A percentile compares a stretch with the other conserved stretches of the same genome.
These are phyloP conservation scores for Samsoniella hepiali DNA, from an alignment of 2,329 filamentous ascomycete genomes.

Conservation along the genomic window DNA sequence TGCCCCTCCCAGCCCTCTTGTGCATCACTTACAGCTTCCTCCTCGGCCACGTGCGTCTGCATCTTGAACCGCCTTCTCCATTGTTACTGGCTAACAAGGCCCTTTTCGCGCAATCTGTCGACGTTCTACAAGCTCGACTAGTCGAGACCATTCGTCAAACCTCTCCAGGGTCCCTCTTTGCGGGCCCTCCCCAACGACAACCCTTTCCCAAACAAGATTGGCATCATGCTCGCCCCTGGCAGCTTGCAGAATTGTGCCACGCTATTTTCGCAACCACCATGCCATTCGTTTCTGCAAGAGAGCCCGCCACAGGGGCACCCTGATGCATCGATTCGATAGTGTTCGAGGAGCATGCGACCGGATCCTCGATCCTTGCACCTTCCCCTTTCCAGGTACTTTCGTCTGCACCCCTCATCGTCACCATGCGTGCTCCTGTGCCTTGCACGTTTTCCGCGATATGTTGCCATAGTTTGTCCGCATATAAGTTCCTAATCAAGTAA, in stretches of 20 bases:
- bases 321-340: neutral
- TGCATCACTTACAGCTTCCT: constrained; percentile 12
- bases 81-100: neutral
- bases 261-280: neutral
- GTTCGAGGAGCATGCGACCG: constrained; percentile 10
- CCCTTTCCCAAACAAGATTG: constrained; percentile 4
- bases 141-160: neutral
- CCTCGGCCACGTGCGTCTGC: constrained; percentile 4
- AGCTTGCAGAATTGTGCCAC: constrained; percentile 5
- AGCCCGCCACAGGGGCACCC: neutral
- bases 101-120: neutral
- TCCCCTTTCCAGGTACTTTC: neutral
- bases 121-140: neutral
- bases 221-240: constrained; percentile 10
- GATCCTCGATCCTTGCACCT: neutral
- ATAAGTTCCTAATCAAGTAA: neutral
- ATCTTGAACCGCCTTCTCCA: neutral
- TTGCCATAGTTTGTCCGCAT: neutral
- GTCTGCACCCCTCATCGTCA: neutral
- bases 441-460: neutral
- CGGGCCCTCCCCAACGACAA: neutral
- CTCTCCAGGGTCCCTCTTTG: neutral
- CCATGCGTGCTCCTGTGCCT: neutral
- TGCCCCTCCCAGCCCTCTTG: neutral
- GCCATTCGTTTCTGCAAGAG: neutral